These are phyloP conservation scores for Ustilago vetiveriae DNA, from an alignment of 1,284 basidiomycete species.

Conservation along the genomic window DNA sequence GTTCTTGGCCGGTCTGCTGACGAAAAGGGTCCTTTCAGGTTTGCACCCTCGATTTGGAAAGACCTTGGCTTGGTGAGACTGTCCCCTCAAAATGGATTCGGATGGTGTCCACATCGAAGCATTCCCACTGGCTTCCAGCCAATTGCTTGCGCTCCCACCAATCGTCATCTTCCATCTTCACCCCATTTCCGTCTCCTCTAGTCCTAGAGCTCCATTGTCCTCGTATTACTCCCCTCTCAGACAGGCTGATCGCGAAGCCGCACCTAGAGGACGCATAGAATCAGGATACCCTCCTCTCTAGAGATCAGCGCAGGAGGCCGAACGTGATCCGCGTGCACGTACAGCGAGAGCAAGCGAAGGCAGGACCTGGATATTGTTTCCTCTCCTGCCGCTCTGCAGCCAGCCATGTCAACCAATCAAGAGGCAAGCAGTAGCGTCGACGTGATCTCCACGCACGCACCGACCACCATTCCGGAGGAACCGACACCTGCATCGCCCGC, in stretches of 20 bases:
- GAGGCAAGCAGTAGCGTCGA: constrained; percentile 6
- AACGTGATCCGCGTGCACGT: too few relatives aligned
- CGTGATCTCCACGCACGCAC: constrained; percentile 15
- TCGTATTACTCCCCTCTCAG: too few relatives aligned
- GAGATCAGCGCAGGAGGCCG: too few relatives aligned
- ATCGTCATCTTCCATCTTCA: not conserved
- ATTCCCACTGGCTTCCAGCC: not conserved
- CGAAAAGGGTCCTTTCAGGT: not conserved
- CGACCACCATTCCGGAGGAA: constrained; percentile 35
- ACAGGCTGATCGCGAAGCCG: too few relatives aligned
- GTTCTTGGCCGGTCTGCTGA: not conserved
- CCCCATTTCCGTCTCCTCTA: too few relatives aligned
- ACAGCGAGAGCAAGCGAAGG: too few relatives aligned
- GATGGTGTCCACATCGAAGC: not conserved
- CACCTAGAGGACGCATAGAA: too few relatives aligned
- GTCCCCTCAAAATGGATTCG: not conserved
- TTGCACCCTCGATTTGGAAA: not conserved
- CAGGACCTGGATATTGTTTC: too few relatives aligned
- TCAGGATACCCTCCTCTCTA: too few relatives aligned
- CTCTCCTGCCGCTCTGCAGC: too few relatives aligned
- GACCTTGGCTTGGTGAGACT: not conserved
- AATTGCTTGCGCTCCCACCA: not conserved
- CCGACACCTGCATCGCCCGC: constrained; percentile 21
- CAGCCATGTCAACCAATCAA: too few relatives aligned
- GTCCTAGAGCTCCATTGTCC: too few relatives aligned